Conservation (phyloP, 345 rosid species). For the Fremontodendron californicum region DNA sequence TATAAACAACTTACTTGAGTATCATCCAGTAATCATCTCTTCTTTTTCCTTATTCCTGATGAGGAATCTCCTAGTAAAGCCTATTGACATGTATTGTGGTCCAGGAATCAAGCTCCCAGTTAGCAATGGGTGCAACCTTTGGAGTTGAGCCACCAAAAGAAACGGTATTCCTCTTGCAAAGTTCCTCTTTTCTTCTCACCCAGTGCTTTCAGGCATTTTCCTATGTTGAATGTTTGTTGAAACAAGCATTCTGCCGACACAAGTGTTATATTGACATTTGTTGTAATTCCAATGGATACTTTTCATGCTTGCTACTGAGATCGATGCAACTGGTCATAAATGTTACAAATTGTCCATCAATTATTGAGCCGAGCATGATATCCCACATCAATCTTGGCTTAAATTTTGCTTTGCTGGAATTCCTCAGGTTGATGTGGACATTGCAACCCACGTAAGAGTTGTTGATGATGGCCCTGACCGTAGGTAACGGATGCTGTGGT, state of each 20-base stretch:
- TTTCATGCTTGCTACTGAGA: neutral
- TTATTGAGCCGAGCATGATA: constrained; percentile 11
- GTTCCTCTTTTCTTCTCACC: neutral
- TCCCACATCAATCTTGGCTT: constrained; percentile 11
- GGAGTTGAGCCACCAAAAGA: constrained; percentile 75
- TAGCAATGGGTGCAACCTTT: constrained; percentile 94
- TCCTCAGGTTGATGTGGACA: constrained; percentile 89
- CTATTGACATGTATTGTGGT: constrained; percentile 23
- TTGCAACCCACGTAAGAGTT: constrained; percentile 69
- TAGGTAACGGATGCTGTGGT: constrained; percentile 48
- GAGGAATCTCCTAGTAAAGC: constrained; percentile 6
- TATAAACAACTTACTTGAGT: constrained; percentile 81
- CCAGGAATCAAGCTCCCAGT: constrained; percentile 95
- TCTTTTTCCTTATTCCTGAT: constrained; percentile 4
- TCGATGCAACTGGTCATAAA: neutral
- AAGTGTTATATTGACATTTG: neutral
- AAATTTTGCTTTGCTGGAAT: constrained; percentile 11
- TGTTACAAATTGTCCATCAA: neutral
- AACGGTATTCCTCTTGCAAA: constrained; percentile 32
- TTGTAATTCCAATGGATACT: neutral
- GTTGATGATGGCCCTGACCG: constrained; percentile 72
- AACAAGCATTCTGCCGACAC: neutral
- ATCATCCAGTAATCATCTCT: constrained; percentile 71
- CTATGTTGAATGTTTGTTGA: neutral
- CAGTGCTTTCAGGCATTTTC: neutral